These are phyloP conservation scores for Grammothele lineata DNA, from an alignment of 768 basidiomycete species.

Conservation along the genomic window DNA sequence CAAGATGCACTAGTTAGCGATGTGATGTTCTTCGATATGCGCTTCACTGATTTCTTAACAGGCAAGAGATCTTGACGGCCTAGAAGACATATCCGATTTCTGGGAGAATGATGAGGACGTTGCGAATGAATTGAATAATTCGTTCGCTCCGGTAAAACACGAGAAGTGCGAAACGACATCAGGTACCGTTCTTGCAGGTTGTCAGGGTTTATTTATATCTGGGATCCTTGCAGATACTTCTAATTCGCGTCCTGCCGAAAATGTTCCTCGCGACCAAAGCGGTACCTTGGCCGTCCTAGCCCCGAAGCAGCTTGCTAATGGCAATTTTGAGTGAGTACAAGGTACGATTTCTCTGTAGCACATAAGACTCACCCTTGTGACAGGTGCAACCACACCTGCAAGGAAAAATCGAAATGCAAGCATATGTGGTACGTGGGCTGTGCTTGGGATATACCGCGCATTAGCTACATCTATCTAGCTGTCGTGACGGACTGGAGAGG, in stretches of 20 bases:
- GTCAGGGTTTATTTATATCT: no score
- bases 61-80: slow-evolving; percentile 63
- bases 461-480: slow-evolving; percentile 39
- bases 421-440: slow-evolving; percentile 61
- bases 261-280: no score
- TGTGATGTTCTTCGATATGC: neutral
- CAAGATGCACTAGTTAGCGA: slow-evolving; percentile 46
- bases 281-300: neutral
- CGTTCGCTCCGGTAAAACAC: no score
- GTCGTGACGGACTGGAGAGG: slow-evolving; percentile 61
- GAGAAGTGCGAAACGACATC: no score
- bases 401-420: slow-evolving; percentile 68
- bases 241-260: no score
- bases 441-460: neutral
- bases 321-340: slow-evolving; percentile 58
- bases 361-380: no score
- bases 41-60: slow-evolving; percentile 21
- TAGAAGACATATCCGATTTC: slow-evolving; percentile 67
- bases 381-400: slow-evolving; percentile 80
- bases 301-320: slow-evolving; percentile 50
- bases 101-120: slow-evolving; percentile 44
- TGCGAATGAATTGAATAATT: slow-evolving; percentile 13
- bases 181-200: no score
- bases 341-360: no score
- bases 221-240: no score